Conservation (phyloP, 495 filamentous ascomycete species). For the Podospora pseudopauciseta region DNA sequence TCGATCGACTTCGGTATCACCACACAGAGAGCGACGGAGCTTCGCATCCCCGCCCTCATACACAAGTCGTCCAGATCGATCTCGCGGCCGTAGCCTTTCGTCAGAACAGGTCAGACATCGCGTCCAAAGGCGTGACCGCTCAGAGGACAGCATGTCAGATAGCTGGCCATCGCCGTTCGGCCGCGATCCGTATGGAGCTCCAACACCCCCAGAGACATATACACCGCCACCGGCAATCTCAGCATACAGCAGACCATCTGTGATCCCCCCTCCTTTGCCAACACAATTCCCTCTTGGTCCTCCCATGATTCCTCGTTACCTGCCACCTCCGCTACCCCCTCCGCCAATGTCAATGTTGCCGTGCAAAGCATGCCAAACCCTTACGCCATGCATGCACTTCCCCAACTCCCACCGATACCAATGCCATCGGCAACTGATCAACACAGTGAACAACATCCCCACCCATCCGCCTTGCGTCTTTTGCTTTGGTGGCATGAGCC, state of each 20-base stretch:
- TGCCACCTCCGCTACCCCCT: background rate
- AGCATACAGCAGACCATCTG: constrained; percentile 10
- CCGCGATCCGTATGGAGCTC: constrained; percentile 11
- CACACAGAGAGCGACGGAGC: constrained; percentile 6
- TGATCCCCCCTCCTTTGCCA: background rate
- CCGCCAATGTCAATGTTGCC: background rate
- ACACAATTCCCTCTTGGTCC: background rate
- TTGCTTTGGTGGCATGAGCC: background rate
- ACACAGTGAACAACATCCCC: background rate
- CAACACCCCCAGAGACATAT: constrained; percentile 14
- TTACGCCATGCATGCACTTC: background rate
- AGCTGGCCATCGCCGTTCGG: constrained; percentile 7
- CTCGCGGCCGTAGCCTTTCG: constrained; percentile 2
- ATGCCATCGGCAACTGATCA: background rate
- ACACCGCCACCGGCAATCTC: constrained; percentile 17
- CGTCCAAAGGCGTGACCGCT: constrained; percentile 7
- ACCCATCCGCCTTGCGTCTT: background rate
- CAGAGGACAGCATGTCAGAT: background rate
- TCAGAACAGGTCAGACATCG: constrained; percentile 13
- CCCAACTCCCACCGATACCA: background rate
- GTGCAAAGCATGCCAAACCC: constrained; percentile 3
- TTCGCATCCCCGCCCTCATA: constrained; percentile 16
- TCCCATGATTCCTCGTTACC: background rate
- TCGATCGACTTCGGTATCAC: constrained; percentile 11
- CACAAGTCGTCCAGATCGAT: background rate